A percentile compares a stretch with the other conserved stretches of the same genome.
Evolutionary conservation across 306 rosid genomes (phyloP).

Genomic region (barrel medic (Medicago truncatula)): MtrunA17r5.0-ANR NC_053045.1:42759501-42760000

Average conservation of each 20-base stretch:
- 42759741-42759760: conserved; percentile 54
- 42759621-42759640: conserved; percentile 99
- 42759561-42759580: conserved; percentile 28
- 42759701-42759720: conserved; percentile 65
- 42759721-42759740: conserved; percentile 74
- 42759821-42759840: conserved; percentile 51
- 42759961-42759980: conserved; percentile 68
- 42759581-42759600: conserved; percentile 98
- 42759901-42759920: conserved; percentile 79
- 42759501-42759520: neutral
- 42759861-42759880: conserved; percentile 89
- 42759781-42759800: neutral
- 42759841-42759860: conserved; percentile 88
- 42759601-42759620: conserved; percentile 66
- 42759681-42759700: conserved; percentile 83
- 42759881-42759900: conserved; percentile 99
- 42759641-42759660: conserved; percentile 78
- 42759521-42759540: neutral
- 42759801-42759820: conserved; percentile 23
- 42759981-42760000: conserved; percentile 62
- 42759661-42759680: conserved; percentile 53
- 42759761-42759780: neutral
- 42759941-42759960: conserved; percentile 53
- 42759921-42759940: conserved; percentile 56
- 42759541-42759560: conserved; percentile 16